A percentile compares a stretch with the other conserved stretches of the same genome.
These are phyloP conservation scores for Vitis hybrid DNA, from an alignment of 177 flowering plant species.

Conservation along the genomic window DNA sequence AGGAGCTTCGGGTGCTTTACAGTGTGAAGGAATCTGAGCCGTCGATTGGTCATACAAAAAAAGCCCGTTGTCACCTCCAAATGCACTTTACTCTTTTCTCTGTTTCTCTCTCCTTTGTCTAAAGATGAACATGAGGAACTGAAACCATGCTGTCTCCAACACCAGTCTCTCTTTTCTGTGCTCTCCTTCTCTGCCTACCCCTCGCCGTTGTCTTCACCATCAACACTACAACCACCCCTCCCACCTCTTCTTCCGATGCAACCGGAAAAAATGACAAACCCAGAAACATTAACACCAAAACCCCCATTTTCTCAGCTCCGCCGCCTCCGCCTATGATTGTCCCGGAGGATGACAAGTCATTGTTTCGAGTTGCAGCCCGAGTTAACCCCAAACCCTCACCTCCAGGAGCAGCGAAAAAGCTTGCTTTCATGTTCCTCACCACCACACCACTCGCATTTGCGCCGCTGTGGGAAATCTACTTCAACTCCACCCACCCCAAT, in stretches of 20 bases:
- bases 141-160: slow-evolving; percentile 50
- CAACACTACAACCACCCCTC: slow-evolving; percentile 25
- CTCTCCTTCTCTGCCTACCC: slow-evolving; percentile 59
- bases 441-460: slow-evolving; percentile 58
- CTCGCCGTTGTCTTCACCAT: slow-evolving; percentile 53
- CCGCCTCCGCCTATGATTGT: slow-evolving; percentile 5
- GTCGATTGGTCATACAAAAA: too few relatives aligned
- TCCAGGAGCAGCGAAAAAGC: slow-evolving; percentile 22
- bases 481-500: slow-evolving; percentile 23
- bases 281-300: slow-evolving; percentile 1
- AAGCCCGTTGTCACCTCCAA: not conserved
- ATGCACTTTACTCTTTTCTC: not conserved
- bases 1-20: too few relatives aligned
- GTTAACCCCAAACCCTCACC: slow-evolving; percentile 29
- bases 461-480: slow-evolving; percentile 66
- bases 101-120: not conserved
- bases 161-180: slow-evolving; percentile 55
- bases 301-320: slow-evolving; percentile 8
- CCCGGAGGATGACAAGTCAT: slow-evolving; percentile 33
- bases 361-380: slow-evolving; percentile 43
- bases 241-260: slow-evolving; percentile 1
- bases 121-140: not conserved
- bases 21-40: too few relatives aligned
- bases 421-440: slow-evolving; percentile 69
- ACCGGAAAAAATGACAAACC: not conserved